Evolutionary conservation across 345 rosid genomes (phyloP), one percentile per base, ranked within the genome.

Genomic region (Rhodamnia rubescens): DNA sequence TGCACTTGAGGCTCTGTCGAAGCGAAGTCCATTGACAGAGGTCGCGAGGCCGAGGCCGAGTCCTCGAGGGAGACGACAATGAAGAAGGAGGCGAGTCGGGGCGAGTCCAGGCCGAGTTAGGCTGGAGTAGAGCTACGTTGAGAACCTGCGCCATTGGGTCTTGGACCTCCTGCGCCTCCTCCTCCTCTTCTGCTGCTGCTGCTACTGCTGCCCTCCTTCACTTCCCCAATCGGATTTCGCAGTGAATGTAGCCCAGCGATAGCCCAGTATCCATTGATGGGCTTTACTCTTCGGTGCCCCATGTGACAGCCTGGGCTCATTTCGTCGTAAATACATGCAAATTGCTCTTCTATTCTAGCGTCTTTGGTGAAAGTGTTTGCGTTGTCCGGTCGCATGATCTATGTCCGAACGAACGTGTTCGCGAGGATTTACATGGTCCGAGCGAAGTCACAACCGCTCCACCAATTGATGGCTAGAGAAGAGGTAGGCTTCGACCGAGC

Each of bases 1-100:
- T 89, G 89, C 93, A 90, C 86, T 86, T 92, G 89, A 91, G 87
- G 15, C 85, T 64, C 57, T 83, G 93, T 51, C 85, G 92, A 87
- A 92, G 85, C 85, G 88, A 87, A 84, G 85, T 85, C 92, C 92
- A 93, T 87, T 82, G 85, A 21, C 82, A 32, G 86, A n/a, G 52
- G 40, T 40, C 42, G 44, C 42, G 16, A 14, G 80, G 58, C 42
- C 42, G 16, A 14, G 80, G 58, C 42, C 36, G 42, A n/a, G 74
- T 61, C 47, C 74, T 29, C 21, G 74, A 29, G 9, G 74, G 42
- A 36, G 74, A 61, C 22, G 11, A 4, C 74, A 20, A 29, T 29
- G 74, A 14, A 42, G 26, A 18, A 69, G 78, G 47, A 2, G 47
- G 13, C 13, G 26, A 21, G 78, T 36, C 59, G n/a, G 59, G 59